Base-by-base conservation (phyloP, 352 stramenopile species). In the Pythium dissotocum region DNA sequence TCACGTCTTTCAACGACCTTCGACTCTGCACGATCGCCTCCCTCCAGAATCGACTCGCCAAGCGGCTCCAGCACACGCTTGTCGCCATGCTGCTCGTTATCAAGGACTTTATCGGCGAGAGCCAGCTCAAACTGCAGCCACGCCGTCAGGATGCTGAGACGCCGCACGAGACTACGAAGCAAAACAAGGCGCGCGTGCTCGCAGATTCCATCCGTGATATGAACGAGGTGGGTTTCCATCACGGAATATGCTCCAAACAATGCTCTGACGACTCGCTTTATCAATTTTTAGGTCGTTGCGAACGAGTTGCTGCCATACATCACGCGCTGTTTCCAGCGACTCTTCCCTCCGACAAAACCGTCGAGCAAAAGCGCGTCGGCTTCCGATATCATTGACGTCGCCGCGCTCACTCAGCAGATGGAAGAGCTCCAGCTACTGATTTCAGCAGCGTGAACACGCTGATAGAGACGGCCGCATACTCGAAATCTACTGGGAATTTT, bases 1-100 rank as follows among this genome's bases (percentile, higher is more conserved):
- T 97, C 2, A 70, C 77, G 26, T 93, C 85, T 8, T 83, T 96
- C 26, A 97, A 97, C 52, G 85, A 96, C 51, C 73, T 97, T n/a
- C 82, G 88, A 13, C 67, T 93, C 44, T 94, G 86, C 61, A 78
- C 80, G 28, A 89, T 94, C 36, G 61, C 69, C 9, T 93, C 86
- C 10, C 63, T 94, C 30, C 74, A 85, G 59, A 79, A 72, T 44
- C 84, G 83, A 30, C 66, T 93, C 9, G 60, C 73, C 7, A 84
- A 82, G 63, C 81, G 82, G 46, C 83, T 92, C 33, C 81, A 89
- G 33, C 77, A 74, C 32, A 76, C 77, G 18, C 76, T 93, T 12
- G 58, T 55, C 28, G 76, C 77, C 0, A 75, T 91, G 46, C 38
- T 93, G 40, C 58, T 82, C n/a, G 72, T 71, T 10, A 82, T 91